Evolutionary conservation across 495 filamentous ascomycete species (phyloP).

Genomic region (Daldinia caldariorum): DNA sequence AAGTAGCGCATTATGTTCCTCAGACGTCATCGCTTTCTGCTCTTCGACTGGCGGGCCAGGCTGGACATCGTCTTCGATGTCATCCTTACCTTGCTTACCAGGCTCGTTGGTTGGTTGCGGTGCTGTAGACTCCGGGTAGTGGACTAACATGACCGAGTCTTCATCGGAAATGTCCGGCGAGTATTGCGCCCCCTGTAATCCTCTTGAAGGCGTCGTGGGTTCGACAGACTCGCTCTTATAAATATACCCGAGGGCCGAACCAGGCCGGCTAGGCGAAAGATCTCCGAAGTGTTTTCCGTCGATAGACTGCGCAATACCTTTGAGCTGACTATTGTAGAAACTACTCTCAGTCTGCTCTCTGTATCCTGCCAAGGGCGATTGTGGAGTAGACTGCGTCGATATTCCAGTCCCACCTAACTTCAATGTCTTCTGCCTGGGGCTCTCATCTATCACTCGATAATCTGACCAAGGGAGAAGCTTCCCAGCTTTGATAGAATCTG

Average conservation of each 20-base stretch:
- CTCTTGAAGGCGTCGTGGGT: not conserved
- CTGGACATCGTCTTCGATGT: conserved; percentile 44
- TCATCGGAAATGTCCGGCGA: conserved; percentile 11
- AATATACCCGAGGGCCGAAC: not conserved
- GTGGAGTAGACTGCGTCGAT: conserved; percentile 67
- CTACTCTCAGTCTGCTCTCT: conserved; percentile 77
- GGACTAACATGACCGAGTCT: conserved; percentile 28
- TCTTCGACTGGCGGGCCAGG: conserved; percentile 39
- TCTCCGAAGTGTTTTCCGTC: conserved; percentile 23
- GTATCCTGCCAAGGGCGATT: conserved; percentile 65
- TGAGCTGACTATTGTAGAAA: conserved; percentile 81
- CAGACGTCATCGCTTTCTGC: conserved; percentile 71
- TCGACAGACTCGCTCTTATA: conserved; percentile 6
- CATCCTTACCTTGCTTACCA: not conserved
- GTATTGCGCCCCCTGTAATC: conserved; percentile 13
- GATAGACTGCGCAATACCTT: conserved; percentile 47
- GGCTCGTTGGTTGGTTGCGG: not conserved
- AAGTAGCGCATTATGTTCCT: conserved; percentile 88
- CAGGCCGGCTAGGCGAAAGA: conserved; percentile 23
- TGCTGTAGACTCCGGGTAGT: conserved; percentile 16
- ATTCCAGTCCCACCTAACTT: conserved; percentile 74
- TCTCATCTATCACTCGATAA: conserved; percentile 84
- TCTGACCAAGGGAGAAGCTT: conserved; percentile 83
- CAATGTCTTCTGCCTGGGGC: conserved; percentile 77
- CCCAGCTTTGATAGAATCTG: conserved; percentile 84